phyloP scores from a whole-genome alignment of 805 yeast species.

The Lipomyces sp. region DNA sequence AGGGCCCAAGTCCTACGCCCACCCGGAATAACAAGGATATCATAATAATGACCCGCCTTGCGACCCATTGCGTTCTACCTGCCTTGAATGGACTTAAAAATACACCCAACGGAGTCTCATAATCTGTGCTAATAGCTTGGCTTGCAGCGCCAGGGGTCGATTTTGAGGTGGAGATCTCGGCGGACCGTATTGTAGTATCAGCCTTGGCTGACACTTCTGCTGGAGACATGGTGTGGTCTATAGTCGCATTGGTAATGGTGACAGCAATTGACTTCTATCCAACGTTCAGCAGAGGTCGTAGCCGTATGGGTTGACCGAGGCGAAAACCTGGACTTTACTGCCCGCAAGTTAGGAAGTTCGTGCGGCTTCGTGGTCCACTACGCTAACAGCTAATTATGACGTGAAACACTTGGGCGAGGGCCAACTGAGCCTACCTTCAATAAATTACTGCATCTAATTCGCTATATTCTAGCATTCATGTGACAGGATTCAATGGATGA shows the following conservation, averaged over 20 bases:
- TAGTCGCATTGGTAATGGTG: slow-evolving; percentile 1
- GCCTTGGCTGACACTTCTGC: not conserved
- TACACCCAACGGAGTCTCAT: slow-evolving; percentile 73
- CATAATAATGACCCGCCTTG: slow-evolving; percentile 67
- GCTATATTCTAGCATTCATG: not conserved
- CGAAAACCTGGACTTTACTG: too few relatives aligned
- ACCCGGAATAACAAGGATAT: slow-evolving; percentile 76
- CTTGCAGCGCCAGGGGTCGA: not conserved
- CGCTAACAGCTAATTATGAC: too few relatives aligned
- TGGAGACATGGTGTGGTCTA: not conserved
- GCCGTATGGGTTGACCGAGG: too few relatives aligned
- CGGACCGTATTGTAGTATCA: not conserved
- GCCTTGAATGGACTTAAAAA: slow-evolving; percentile 77
- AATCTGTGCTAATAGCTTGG: slow-evolving; percentile 5
- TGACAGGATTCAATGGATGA: not conserved
- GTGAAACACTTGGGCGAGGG: not conserved
- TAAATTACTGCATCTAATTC: too few relatives aligned
- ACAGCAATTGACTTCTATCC: not conserved
- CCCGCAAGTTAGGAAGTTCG: too few relatives aligned
- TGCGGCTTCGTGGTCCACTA: too few relatives aligned
- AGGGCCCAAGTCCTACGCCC: slow-evolving; percentile 88
- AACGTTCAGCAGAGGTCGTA: not conserved
- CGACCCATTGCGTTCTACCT: slow-evolving; percentile 90
- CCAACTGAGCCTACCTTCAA: not conserved
- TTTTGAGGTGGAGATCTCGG: not conserved